These are phyloP conservation scores for Suillus cothurnatus DNA, from an alignment of 768 basidiomycete species.

Conservation along the genomic window DNA sequence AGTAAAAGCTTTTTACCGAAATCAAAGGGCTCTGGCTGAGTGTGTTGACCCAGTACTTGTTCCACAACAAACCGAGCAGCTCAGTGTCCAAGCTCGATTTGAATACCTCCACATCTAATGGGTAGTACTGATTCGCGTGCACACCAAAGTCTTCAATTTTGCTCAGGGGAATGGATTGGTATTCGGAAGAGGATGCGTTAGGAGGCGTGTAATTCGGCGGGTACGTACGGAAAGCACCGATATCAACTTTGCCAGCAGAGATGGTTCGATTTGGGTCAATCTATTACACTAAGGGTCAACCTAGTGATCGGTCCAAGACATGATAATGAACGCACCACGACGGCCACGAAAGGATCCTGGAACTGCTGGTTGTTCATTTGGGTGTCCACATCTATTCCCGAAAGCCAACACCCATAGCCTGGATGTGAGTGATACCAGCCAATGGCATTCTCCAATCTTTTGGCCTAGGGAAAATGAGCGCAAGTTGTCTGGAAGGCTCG, in stretches of 20 bases:
- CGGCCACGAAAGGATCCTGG: conserved; percentile 96
- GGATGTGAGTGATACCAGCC: conserved; percentile 99
- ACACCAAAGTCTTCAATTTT: conserved; percentile 99
- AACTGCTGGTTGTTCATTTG: conserved; percentile 94
- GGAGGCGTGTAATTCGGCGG: conserved; percentile 94
- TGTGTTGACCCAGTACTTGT: conserved; percentile 99
- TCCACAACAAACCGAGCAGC: conserved; percentile 90
- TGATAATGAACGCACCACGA: conserved; percentile 66
- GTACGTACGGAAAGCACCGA: conserved; percentile 97
- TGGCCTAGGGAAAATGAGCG: conserved; percentile 53
- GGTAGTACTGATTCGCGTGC: conserved; percentile 96
- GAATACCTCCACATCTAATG: conserved; percentile 92
- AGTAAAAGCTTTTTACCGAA: conserved; percentile 56
- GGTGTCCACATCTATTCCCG: conserved; percentile 97
- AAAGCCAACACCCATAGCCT: conserved; percentile 99
- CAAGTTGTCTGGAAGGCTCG: conserved; percentile 3
- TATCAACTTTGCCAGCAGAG: conserved; percentile 97
- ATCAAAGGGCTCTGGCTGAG: conserved; percentile 91
- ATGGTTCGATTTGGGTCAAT: conserved; percentile 98
- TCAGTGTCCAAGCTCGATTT: conserved; percentile 88
- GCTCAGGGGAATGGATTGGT: conserved; percentile 93
- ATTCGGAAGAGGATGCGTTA: conserved; percentile 69
- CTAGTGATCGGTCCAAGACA: background rate
- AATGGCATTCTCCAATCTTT: conserved; percentile 82
- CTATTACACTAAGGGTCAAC: conserved; percentile 38